Conservation (phyloP, 2,329 filamentous ascomycete genomes). For the Knufia fluminis region DNA sequence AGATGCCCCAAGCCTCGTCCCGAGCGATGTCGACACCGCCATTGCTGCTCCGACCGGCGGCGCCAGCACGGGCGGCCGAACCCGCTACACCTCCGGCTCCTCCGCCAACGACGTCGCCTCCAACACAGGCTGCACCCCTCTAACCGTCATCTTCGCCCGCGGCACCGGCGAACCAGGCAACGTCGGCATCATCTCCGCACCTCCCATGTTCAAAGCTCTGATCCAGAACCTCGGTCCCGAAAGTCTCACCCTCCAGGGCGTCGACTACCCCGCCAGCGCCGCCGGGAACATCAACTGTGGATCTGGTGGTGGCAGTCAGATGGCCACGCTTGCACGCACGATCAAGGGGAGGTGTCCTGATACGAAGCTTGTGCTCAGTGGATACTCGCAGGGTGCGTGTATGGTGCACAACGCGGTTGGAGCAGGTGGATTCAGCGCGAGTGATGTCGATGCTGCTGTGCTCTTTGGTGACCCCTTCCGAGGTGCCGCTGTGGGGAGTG, state of each 20-base stretch:
- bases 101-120: conserved; percentile 33
- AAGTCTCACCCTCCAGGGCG: conserved; percentile 37
- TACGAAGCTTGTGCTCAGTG: conserved; percentile 25
- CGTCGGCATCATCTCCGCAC: conserved; percentile 42
- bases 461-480: conserved; percentile 27
- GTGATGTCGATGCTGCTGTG: conserved; percentile 19
- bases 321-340: conserved; percentile 10
- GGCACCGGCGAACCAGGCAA: conserved; percentile 47
- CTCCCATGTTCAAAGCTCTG: conserved; percentile 42
- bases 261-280: conserved; percentile 20
- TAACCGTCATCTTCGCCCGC: conserved; percentile 48
- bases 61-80: neutral
- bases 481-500: conserved; percentile 20
- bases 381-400: conserved; percentile 28
- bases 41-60: no score
- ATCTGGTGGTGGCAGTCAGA: conserved; percentile 8
- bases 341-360: conserved; percentile 19
- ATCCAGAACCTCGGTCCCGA: conserved; percentile 33
- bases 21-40: no score
- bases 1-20: no score
- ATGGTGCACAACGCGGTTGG: conserved; percentile 36
- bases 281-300: conserved; percentile 25
- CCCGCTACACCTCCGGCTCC: conserved; percentile 18
- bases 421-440: conserved; percentile 23
- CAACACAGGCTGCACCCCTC: conserved; percentile 34